Evolutionary conservation across 176 grass and related monocot species (phyloP), one percentile per base, ranked within the genome.

Genomic region (Carex myosuroides): DNA sequence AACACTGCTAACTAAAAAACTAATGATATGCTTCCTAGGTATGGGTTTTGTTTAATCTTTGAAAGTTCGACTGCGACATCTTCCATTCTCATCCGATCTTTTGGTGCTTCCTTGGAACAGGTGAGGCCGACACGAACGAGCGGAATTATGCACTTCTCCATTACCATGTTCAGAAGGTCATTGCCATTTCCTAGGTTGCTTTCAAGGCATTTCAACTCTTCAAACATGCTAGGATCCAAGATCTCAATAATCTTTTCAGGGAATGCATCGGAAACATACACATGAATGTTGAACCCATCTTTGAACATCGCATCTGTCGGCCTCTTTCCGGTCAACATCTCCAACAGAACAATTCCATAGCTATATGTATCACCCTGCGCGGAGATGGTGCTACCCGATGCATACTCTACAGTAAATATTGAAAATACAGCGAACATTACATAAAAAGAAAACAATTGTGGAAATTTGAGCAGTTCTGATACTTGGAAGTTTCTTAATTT

Each of bases 311-410:
- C 87, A 85, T 89, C 66, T 3, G 85, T 85, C 6, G 87, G 90
- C 5, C 81, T 18, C 75, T 79, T 89, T 26, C 87, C 85, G 2
- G 70, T 92, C 24, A 92, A 83, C 85, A 92, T 89, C 46, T 92
- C 90, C 2, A 89, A 76, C 13, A 92, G 60, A 6, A 87, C 22
- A 18, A 89, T 82, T 66, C 90, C 82, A 24, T 85, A 87, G 85
- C 90, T 92, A 79, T 85, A 92, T 1, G 83, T 82, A 87, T 89
- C 90, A 60, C 87, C 87, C 11, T 65, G 12, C 0, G 54, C 3
- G 14, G 87, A 87, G 29, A 83, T 60, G 13, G 74, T 61, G 3
- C n/a, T 29, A 0, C 80, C 82, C 16, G 60, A 70, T 0, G 80
- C 84, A 24, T 89, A 92, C 72, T 92, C 87, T 92, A 20, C 16